Percentiles rank a stretch among this genome's conserved stretches.
phyloP scores from a whole-genome alignment of 2,329 filamentous ascomycete species.

The Colletotrichum australisinense region DNA sequence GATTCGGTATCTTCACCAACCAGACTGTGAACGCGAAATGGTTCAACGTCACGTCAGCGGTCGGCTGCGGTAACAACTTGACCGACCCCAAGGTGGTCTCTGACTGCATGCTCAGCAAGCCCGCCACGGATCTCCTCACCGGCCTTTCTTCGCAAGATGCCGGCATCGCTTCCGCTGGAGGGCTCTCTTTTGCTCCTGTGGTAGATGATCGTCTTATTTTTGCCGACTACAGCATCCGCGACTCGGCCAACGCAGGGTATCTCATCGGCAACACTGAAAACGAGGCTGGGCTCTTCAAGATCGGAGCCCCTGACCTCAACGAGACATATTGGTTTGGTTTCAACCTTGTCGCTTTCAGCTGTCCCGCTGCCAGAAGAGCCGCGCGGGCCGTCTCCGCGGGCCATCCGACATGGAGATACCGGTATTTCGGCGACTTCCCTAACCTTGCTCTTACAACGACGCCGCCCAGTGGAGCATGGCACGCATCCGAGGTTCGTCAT shows the following conservation, averaged over 20 bases:
- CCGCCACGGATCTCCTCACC: constrained; percentile 12
- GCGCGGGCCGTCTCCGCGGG: constrained; percentile 39
- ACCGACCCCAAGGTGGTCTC: constrained; percentile 39
- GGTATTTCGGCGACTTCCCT: constrained; percentile 50
- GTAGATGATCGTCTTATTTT: constrained; percentile 27
- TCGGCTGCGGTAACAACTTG: constrained; percentile 43
- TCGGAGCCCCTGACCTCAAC: constrained; percentile 37
- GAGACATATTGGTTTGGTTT: constrained; percentile 42
- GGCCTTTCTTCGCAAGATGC: constrained; percentile 2
- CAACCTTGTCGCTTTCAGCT: constrained; percentile 46
- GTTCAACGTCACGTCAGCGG: constrained; percentile 36
- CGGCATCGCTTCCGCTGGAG: neutral
- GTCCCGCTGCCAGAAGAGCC: constrained; percentile 42
- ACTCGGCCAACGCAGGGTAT: constrained; percentile 29
- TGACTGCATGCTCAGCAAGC: constrained; percentile 29
- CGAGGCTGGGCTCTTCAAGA: constrained; percentile 45
- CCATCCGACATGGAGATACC: constrained; percentile 50
- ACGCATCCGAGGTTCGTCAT: constrained; percentile 42
- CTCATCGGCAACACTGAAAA: constrained; percentile 46
- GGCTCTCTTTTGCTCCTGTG: constrained; percentile 15
- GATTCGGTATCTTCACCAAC: constrained; percentile 41
- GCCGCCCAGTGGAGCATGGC: constrained; percentile 47
- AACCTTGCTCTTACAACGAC: constrained; percentile 43
- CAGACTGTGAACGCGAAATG: constrained; percentile 23
- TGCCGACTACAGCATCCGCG: constrained; percentile 21